A percentile compares a stretch with the other conserved stretches of the same genome.
Conservation (phyloP, 2,329 filamentous ascomycete species). For the Calonectria naviculata region DNA sequence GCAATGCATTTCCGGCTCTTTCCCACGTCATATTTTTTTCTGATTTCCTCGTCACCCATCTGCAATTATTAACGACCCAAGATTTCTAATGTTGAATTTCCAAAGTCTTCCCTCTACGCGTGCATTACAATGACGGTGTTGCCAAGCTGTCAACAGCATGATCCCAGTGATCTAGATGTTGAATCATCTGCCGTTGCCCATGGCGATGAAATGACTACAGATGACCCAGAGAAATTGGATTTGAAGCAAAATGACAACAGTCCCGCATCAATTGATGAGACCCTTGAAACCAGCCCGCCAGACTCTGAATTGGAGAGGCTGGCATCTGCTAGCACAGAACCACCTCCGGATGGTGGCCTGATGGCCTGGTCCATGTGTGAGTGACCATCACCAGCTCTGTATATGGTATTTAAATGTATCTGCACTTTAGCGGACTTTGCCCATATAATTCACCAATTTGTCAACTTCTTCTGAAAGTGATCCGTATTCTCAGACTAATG, state of each 20-base stretch:
- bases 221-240: background rate
- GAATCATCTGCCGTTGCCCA: background rate
- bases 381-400: background rate
- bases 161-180: background rate
- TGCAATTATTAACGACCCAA: background rate
- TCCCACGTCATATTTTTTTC: background rate
- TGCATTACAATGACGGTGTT: background rate
- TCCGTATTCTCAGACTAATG: background rate
- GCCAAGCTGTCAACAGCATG: background rate
- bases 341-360: background rate
- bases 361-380: background rate
- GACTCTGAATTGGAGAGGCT: background rate
- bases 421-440: fast-evolving
- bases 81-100: background rate
- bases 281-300: background rate
- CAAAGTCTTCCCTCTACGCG: background rate
- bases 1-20: background rate
- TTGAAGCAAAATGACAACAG: background rate
- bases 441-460: no score
- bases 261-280: background rate
- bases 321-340: background rate
- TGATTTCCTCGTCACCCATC: background rate
- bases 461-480: background rate
- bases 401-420: background rate
- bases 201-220: no score